phyloP scores from a whole-genome alignment of 2,329 filamentous ascomycete species.

The Diaporthe helianthi region DNA sequence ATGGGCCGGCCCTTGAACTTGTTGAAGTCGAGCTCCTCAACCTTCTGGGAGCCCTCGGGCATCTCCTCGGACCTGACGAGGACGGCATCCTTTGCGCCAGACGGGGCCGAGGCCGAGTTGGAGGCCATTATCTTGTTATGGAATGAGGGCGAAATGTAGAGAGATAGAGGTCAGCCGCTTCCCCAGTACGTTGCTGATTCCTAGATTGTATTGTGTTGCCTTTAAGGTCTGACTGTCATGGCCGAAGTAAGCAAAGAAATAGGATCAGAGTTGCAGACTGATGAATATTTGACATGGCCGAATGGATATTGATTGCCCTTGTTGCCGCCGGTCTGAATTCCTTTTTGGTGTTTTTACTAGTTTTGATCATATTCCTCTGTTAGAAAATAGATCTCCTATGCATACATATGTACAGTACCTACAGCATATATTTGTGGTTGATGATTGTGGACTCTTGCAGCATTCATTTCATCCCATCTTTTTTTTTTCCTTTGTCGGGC shows the following conservation, averaged over 20 bases:
- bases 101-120: slow-evolving; percentile 55
- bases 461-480: background rate
- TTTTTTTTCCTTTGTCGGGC: background rate
- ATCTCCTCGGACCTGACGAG: slow-evolving; percentile 84
- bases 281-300: slow-evolving; percentile 28
- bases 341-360: background rate
- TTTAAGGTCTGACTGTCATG: background rate
- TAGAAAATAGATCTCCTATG: background rate
- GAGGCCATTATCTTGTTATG: slow-evolving; percentile 41
- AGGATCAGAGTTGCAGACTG: slow-evolving; percentile 6
- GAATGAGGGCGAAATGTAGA: background rate
- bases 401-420: background rate
- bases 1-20: slow-evolving; percentile 75
- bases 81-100: slow-evolving; percentile 78
- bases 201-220: background rate
- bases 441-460: background rate
- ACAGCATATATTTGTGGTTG: background rate
- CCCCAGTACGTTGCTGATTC: background rate
- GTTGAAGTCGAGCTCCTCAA: slow-evolving; percentile 93
- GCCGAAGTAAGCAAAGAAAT: no score
- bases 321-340: background rate
- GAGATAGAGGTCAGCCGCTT: background rate
- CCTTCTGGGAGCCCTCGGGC: slow-evolving; percentile 77
- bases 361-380: background rate
- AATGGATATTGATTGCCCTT: background rate